phyloP scores from a whole-genome alignment of 2,329 filamentous ascomycete species.

The Aspergillus intermedius region DNA sequence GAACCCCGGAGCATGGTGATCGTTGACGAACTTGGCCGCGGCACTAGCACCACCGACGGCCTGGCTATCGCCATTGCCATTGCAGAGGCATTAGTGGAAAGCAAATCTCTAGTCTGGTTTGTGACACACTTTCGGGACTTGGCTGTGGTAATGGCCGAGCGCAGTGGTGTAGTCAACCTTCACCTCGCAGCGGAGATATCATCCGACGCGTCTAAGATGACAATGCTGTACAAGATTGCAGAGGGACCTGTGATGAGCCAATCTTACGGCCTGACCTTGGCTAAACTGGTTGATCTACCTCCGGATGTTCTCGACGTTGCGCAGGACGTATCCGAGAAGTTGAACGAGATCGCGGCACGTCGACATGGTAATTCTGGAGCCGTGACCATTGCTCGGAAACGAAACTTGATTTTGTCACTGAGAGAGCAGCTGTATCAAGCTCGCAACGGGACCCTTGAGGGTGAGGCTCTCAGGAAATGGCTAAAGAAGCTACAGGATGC shows the following conservation, averaged over 20 bases:
- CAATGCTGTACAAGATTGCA: constrained; percentile 79
- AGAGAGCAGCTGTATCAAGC: constrained; percentile 67
- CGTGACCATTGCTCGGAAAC: constrained; percentile 54
- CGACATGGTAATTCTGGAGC: constrained; percentile 55
- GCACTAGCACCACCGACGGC: constrained; percentile 83
- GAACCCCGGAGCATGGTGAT: constrained; percentile 70
- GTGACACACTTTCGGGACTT: constrained; percentile 88
- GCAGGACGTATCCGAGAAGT: constrained; percentile 55
- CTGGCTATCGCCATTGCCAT: constrained; percentile 85
- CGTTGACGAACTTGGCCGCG: constrained; percentile 85
- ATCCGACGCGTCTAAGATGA: constrained; percentile 56
- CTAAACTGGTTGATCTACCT: constrained; percentile 68
- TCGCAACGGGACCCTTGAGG: constrained; percentile 57
- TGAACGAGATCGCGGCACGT: constrained; percentile 54
- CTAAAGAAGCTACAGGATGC: constrained; percentile 64
- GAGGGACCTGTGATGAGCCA: constrained; percentile 63
- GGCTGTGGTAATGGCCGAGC: constrained; percentile 65
- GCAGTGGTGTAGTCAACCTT: constrained; percentile 72
- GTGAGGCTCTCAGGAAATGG: constrained; percentile 57
- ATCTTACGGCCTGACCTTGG: constrained; percentile 80
- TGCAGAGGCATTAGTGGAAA: constrained; percentile 78
- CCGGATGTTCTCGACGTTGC: constrained; percentile 61
- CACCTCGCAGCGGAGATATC: constrained; percentile 60
- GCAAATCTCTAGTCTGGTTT: constrained; percentile 77
- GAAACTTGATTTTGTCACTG: constrained; percentile 67